Conservation (phyloP, 2,329 filamentous ascomycete species). For the Kalmusia sp. region DNA sequence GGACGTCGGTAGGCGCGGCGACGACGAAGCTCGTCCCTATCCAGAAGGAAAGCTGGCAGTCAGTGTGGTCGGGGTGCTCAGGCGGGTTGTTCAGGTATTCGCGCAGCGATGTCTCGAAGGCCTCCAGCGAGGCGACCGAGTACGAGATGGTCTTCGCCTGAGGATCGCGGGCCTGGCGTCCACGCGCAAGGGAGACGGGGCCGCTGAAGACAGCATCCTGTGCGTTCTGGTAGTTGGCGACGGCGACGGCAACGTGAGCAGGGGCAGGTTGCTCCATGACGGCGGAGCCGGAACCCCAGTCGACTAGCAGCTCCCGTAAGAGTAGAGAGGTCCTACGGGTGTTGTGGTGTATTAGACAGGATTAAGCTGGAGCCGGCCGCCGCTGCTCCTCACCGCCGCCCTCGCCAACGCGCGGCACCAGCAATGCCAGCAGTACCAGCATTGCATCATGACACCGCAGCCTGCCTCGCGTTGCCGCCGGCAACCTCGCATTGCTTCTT, state of each 20-base stretch:
- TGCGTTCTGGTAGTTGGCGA: constrained; percentile 3
- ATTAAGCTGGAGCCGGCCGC: not conserved
- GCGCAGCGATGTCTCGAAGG: constrained; percentile 46
- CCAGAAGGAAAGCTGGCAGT: constrained; percentile 49
- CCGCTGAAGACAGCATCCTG: constrained; percentile 41
- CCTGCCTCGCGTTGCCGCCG: too few relatives aligned
- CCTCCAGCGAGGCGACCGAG: constrained; percentile 40
- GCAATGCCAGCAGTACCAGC: not conserved
- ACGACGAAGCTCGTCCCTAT: constrained; percentile 46
- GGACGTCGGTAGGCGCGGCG: constrained; percentile 12
- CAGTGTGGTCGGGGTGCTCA: constrained; percentile 46
- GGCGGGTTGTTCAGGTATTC: constrained; percentile 42
- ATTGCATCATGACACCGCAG: too few relatives aligned
- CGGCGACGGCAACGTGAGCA: not conserved
- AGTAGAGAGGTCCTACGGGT: constrained; percentile 4
- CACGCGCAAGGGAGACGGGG: constrained; percentile 41
- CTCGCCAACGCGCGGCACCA: not conserved
- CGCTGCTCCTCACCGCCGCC: constrained; percentile 1
- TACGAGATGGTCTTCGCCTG: constrained; percentile 40
- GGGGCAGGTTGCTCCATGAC: constrained; percentile 8
- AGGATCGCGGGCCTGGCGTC: constrained; percentile 47
- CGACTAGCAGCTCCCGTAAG: constrained; percentile 4
- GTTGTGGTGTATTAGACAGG: constrained; percentile 5
- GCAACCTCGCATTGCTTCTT: too few relatives aligned
- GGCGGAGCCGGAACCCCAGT: constrained; percentile 4